Conservation (phyloP, 2,329 filamentous ascomycete species). For the Fusarium sp. region DNA sequence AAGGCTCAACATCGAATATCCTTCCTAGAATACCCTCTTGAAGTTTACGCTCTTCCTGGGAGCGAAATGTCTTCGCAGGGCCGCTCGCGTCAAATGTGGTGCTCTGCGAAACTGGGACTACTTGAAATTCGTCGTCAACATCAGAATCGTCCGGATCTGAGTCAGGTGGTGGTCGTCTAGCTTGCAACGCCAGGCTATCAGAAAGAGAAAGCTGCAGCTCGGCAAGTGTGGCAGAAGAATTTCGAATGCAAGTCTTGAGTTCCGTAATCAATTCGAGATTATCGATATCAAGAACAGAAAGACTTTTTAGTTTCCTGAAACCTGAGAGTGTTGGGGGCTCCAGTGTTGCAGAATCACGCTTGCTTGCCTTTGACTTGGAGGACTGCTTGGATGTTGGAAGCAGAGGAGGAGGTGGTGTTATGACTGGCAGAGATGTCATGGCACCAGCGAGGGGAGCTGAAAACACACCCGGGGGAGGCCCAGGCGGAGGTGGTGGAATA, state of each 20-base stretch:
- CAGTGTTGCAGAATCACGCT: slow-evolving; percentile 48
- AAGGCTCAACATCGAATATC: slow-evolving; percentile 65
- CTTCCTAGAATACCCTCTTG: slow-evolving; percentile 66
- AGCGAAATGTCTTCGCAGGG: slow-evolving; percentile 60
- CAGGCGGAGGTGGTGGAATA: slow-evolving; percentile 42
- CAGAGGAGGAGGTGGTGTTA: slow-evolving; percentile 48
- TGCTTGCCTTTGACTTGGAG: slow-evolving; percentile 51
- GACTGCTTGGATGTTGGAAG: slow-evolving; percentile 53
- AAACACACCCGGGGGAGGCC: slow-evolving; percentile 37
- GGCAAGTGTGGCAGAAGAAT: slow-evolving; percentile 66
- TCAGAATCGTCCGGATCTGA: slow-evolving; percentile 64
- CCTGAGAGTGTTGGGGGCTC: slow-evolving; percentile 67
- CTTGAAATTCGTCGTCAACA: slow-evolving; percentile 67
- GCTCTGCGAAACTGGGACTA: slow-evolving; percentile 52
- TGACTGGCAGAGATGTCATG: slow-evolving; percentile 27
- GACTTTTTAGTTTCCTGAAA: slow-evolving; percentile 66
- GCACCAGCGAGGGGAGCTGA: slow-evolving; percentile 30
- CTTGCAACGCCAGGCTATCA: slow-evolving; percentile 59
- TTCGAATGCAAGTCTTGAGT: slow-evolving; percentile 66
- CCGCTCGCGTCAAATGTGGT: slow-evolving; percentile 55
- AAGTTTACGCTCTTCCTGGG: slow-evolving; percentile 65
- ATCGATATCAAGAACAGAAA: slow-evolving; percentile 72
- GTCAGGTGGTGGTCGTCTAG: slow-evolving; percentile 54
- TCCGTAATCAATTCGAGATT: slow-evolving; percentile 67
- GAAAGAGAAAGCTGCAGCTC: slow-evolving; percentile 71